Evolutionary conservation across 495 filamentous ascomycete genomes (phyloP).

Genomic region (Podospora comata): DNA sequence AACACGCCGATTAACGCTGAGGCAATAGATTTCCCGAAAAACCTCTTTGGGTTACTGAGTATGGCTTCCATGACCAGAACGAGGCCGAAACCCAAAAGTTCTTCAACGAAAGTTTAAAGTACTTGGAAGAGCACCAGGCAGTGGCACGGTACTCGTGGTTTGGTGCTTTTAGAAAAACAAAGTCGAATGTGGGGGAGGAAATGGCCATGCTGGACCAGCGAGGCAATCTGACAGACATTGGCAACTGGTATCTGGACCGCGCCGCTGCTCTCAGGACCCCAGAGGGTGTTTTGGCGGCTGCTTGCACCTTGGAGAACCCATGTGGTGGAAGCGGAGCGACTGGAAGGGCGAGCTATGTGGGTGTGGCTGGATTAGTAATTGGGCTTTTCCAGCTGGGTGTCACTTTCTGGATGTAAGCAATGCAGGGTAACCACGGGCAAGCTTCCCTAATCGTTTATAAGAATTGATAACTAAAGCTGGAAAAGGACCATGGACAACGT

Average conservation of each 20-base stretch:
- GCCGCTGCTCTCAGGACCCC: background rate
- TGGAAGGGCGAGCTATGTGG: background rate
- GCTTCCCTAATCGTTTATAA: background rate
- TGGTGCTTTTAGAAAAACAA: slow-evolving; percentile 55
- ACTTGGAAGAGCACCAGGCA: slow-evolving; percentile 49
- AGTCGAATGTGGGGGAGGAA: slow-evolving; percentile 58
- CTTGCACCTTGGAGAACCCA: slow-evolving; percentile 19
- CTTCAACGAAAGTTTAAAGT: slow-evolving; percentile 52
- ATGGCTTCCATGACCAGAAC: slow-evolving; percentile 42
- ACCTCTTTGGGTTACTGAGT: slow-evolving; percentile 60
- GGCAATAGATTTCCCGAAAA: slow-evolving; percentile 41
- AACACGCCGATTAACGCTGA: background rate
- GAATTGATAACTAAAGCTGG: background rate
- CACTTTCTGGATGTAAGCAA: background rate
- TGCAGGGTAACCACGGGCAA: background rate
- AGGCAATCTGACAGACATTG: slow-evolving; percentile 58
- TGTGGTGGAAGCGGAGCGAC: slow-evolving; percentile 10
- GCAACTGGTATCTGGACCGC: slow-evolving; percentile 56
- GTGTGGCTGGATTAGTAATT: background rate
- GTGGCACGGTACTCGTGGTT: slow-evolving; percentile 62
- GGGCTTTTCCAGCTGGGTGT: background rate
- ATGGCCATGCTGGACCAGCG: slow-evolving; percentile 51
- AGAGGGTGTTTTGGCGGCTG: background rate
- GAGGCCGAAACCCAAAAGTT: slow-evolving; percentile 51
- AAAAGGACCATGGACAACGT: background rate